These are phyloP conservation scores for Coniophora puteana DNA, from an alignment of 1,284 basidiomycete species.

Conservation along the genomic window DNA sequence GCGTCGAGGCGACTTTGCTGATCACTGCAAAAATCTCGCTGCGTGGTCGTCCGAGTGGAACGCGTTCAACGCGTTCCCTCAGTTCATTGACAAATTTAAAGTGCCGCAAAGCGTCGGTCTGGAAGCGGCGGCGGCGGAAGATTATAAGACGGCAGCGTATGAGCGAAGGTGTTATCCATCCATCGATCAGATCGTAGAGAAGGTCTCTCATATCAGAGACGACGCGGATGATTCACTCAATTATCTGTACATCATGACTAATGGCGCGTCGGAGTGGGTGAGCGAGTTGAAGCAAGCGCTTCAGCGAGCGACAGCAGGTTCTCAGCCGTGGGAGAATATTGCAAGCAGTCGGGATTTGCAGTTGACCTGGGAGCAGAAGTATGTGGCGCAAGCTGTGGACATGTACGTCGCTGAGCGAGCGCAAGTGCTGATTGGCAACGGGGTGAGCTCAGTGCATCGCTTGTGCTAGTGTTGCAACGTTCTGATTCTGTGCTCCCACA, in stretches of 20 bases:
- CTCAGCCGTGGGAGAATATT: conserved; percentile 12
- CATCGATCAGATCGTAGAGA: conserved; percentile 35
- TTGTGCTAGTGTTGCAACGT: neutral
- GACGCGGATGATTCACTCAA: conserved; percentile 21
- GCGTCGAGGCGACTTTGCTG: conserved; percentile 55
- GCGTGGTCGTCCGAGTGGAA: conserved; percentile 37
- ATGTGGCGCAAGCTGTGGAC: conserved; percentile 37
- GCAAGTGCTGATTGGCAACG: conserved; percentile 43
- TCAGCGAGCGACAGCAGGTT: conserved; percentile 15
- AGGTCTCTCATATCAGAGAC: conserved; percentile 24
- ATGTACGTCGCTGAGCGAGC: conserved; percentile 42
- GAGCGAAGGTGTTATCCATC: conserved; percentile 37
- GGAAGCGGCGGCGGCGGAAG: conserved; percentile 19
- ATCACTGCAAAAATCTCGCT: conserved; percentile 46
- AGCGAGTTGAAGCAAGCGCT: conserved; percentile 40
- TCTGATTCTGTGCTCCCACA: conserved; percentile 19
- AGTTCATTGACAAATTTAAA: conserved; percentile 33
- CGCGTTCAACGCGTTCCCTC: conserved; percentile 39
- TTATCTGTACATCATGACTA: conserved; percentile 54
- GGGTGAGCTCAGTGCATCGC: conserved; percentile 15
- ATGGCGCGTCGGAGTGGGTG: conserved; percentile 43
- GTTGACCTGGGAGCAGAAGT: conserved; percentile 35
- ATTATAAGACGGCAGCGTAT: conserved; percentile 29
- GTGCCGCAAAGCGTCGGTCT: conserved; percentile 18
- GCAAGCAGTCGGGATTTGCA: conserved; percentile 33